phyloP scores from a whole-genome alignment of 441 rosid species.

The Cnidoscolus chayamansa region DNA sequence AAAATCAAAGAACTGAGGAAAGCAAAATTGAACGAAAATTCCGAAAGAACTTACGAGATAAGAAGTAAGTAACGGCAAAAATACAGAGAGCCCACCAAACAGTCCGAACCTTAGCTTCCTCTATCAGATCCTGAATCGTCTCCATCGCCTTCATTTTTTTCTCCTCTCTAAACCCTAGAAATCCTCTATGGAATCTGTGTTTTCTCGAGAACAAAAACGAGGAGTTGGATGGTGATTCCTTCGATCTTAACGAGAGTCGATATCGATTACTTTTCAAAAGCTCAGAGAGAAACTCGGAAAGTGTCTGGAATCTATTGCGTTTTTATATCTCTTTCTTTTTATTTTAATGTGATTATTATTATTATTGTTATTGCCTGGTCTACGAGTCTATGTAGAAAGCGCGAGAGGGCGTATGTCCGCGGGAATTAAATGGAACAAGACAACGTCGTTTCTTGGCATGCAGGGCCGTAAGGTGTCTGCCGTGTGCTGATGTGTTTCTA shows the following conservation, averaged over 20 bases:
- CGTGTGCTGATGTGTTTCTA: no score
- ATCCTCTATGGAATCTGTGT: background rate
- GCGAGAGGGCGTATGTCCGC: no score
- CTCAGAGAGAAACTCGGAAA: no score
- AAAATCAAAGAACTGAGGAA: background rate
- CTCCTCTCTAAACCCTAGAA: constrained; percentile 4
- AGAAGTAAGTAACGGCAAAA: constrained; percentile 70
- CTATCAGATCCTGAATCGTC: constrained; percentile 90
- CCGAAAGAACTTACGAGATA: constrained; percentile 64
- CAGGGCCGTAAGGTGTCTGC: no score
- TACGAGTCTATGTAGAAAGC: no score
- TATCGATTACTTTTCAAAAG: no score
- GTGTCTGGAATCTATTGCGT: no score
- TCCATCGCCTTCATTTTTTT: constrained; percentile 69
- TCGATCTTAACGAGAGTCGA: background rate
- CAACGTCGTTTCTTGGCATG: no score
- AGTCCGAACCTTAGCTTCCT: constrained; percentile 80
- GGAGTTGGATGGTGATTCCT: background rate
- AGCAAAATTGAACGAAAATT: constrained; percentile 3
- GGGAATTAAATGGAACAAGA: no score
- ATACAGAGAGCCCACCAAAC: constrained; percentile 81
- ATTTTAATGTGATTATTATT: no score
- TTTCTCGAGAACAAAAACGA: background rate
- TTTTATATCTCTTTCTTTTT: no score
- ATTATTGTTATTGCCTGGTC: no score